These are phyloP conservation scores for Aspergillus taichungensis DNA, from an alignment of 495 filamentous ascomycete genomes.

Conservation along the genomic window DNA sequence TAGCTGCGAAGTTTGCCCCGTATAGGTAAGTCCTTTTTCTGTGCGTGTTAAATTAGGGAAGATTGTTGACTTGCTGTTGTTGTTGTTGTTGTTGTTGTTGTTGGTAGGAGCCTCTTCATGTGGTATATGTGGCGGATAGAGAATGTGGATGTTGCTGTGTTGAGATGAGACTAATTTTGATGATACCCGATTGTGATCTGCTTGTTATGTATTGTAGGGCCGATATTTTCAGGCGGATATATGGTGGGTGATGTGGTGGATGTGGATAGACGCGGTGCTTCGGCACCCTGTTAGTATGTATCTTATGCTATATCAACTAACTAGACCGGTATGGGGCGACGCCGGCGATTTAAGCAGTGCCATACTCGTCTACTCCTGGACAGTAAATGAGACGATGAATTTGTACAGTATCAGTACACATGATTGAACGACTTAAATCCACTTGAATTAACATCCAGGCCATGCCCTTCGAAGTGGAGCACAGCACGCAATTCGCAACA, in stretches of 20 bases:
- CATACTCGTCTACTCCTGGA: no score
- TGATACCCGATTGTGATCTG: no score
- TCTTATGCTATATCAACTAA: no score
- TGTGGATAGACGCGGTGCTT: no score
- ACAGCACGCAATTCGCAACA: slow-evolving; percentile 12
- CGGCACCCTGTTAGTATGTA: no score
- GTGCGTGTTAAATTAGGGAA: background rate
- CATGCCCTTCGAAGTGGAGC: slow-evolving; percentile 16
- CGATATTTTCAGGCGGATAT: no score
- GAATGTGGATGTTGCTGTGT: slow-evolving; percentile 60
- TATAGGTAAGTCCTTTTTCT: slow-evolving; percentile 53
- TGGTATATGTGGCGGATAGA: slow-evolving; percentile 92
- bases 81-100: slow-evolving; percentile 5
- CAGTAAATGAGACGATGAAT: slow-evolving; percentile 19
- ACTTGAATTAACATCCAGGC: slow-evolving; percentile 13
- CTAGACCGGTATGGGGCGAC: no score
- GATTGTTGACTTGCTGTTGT: slow-evolving; percentile 2
- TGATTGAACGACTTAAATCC: slow-evolving; percentile 12
- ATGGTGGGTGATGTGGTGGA: no score
- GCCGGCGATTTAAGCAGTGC: no score
- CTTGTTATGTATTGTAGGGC: no score
- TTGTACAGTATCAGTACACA: slow-evolving; percentile 47
- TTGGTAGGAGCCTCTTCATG: slow-evolving; percentile 60
- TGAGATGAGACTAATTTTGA: slow-evolving; percentile 26
- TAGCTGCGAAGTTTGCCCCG: slow-evolving; percentile 70